Conservation (phyloP, 768 basidiomycete species). For the Gymnopilus dilepis region DNA sequence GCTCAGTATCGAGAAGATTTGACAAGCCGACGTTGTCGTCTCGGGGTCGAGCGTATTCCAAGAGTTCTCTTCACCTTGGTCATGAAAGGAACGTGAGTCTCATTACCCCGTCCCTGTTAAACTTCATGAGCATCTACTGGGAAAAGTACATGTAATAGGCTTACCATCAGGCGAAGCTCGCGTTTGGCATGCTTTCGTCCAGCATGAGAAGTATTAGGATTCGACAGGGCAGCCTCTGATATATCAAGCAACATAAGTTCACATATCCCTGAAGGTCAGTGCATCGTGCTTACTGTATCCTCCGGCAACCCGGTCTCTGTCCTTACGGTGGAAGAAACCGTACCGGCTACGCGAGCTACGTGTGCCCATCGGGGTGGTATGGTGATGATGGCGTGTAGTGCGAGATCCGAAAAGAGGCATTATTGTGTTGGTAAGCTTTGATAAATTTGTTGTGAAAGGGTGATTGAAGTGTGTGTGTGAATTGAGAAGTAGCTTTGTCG, state of each 20-base stretch:
- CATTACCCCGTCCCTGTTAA: constrained; percentile 46
- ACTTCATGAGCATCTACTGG: not conserved
- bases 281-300: constrained; percentile 47
- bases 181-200: constrained; percentile 52
- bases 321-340: constrained; percentile 39
- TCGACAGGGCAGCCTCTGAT: constrained; percentile 53
- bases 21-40: constrained; percentile 21
- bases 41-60: constrained; percentile 55
- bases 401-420: constrained; percentile 33
- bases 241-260: constrained; percentile 3
- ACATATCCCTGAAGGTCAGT: not conserved
- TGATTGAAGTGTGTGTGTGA: not conserved
- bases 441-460: not conserved
- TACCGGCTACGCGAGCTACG: constrained; percentile 7
- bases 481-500: too few relatives aligned
- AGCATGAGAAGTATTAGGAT: constrained; percentile 52
- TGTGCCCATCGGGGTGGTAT: not conserved
- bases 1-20: constrained; percentile 15
- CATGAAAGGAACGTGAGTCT: constrained; percentile 54
- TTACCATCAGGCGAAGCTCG: constrained; percentile 51
- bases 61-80: constrained; percentile 55
- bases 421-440: constrained; percentile 7
- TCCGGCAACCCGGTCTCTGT: constrained; percentile 51
- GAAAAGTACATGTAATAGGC: constrained; percentile 23
- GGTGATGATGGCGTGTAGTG: constrained; percentile 33